Conservation (phyloP, 2,329 filamentous ascomycete genomes). For the Podosphaera xanthii region DNA sequence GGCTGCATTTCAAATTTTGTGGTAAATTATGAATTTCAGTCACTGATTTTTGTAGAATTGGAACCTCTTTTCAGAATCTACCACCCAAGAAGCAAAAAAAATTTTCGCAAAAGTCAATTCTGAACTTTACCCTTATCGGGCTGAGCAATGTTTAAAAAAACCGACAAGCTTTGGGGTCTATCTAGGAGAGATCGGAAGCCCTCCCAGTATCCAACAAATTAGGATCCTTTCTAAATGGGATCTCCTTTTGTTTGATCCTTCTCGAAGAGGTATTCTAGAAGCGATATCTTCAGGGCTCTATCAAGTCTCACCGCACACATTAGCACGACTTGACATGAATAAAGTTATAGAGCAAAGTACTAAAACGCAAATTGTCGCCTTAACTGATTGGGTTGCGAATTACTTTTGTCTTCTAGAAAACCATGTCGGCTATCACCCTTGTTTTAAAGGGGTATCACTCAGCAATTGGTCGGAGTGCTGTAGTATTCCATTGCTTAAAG, state of each 20-base stretch:
- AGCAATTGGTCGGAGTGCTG: slow-evolving; percentile 7
- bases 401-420: slow-evolving; percentile 6
- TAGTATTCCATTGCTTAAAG: slow-evolving; percentile 5
- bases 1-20: background rate
- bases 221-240: slow-evolving; percentile 21
- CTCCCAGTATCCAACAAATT: slow-evolving; percentile 15
- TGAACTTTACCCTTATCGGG: slow-evolving; percentile 6
- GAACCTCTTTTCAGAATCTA: slow-evolving; percentile 2
- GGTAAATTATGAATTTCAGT: background rate
- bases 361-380: slow-evolving; percentile 3
- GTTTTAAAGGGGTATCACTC: slow-evolving; percentile 8
- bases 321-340: slow-evolving; percentile 10
- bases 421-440: slow-evolving; percentile 3
- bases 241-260: slow-evolving; percentile 22
- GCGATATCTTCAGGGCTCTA: slow-evolving; percentile 13
- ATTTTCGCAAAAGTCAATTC: slow-evolving; percentile 5
- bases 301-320: slow-evolving; percentile 5
- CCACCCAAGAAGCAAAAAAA: slow-evolving; percentile 4
- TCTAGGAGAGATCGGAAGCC: slow-evolving; percentile 18
- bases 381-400: slow-evolving; percentile 5
- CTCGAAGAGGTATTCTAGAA: slow-evolving; percentile 17
- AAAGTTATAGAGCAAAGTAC: slow-evolving; percentile 1
- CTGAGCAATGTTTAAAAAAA: slow-evolving; percentile 5
- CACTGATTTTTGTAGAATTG: slow-evolving; percentile 3
- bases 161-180: slow-evolving; percentile 19